Evolutionary conservation across 192 early-diverging fungal species (phyloP).

Genomic region (Coemansia sp.): DNA sequence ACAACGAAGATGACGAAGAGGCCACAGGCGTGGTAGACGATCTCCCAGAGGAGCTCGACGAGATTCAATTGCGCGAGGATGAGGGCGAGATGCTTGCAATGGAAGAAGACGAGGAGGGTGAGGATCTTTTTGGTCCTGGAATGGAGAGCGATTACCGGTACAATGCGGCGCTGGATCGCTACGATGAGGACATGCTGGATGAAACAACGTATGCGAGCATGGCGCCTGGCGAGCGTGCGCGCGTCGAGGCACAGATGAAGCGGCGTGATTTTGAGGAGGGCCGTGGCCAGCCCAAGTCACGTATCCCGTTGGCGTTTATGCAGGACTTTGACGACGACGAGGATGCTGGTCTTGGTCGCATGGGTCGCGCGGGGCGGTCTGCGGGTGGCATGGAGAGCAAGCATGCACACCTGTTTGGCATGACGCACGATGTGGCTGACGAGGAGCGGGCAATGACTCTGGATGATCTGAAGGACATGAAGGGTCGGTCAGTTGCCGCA

Average conservation of each 20-base stretch:
- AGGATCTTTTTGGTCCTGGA: conserved; percentile 85
- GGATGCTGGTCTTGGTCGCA: not conserved
- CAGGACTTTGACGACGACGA: conserved; percentile 77
- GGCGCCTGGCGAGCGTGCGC: conserved; percentile 65
- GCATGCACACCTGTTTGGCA: conserved; percentile 54
- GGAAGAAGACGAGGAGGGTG: conserved; percentile 74
- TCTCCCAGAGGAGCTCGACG: conserved; percentile 29
- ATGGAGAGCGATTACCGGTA: conserved; percentile 83
- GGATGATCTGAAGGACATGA: conserved; percentile 80
- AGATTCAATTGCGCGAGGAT: conserved; percentile 26
- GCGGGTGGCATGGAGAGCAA: conserved; percentile 20
- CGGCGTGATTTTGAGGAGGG: conserved; percentile 79
- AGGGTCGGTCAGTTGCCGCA: conserved; percentile 73
- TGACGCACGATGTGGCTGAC: conserved; percentile 57
- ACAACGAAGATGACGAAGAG: conserved; percentile 12
- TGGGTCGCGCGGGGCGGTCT: conserved; percentile 4
- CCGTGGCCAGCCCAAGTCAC: conserved; percentile 16
- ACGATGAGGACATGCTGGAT: conserved; percentile 83
- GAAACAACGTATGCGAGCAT: conserved; percentile 72
- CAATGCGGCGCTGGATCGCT: conserved; percentile 68
- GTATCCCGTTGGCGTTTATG: conserved; percentile 84
- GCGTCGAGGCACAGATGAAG: conserved; percentile 74
- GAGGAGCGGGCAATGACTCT: conserved; percentile 65
- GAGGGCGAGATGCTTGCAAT: conserved; percentile 43
- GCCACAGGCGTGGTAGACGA: conserved; percentile 8